These are phyloP conservation scores for Aristolochia fimbriata DNA, from an alignment of 164 flowering plant species.

Conservation along the genomic window DNA sequence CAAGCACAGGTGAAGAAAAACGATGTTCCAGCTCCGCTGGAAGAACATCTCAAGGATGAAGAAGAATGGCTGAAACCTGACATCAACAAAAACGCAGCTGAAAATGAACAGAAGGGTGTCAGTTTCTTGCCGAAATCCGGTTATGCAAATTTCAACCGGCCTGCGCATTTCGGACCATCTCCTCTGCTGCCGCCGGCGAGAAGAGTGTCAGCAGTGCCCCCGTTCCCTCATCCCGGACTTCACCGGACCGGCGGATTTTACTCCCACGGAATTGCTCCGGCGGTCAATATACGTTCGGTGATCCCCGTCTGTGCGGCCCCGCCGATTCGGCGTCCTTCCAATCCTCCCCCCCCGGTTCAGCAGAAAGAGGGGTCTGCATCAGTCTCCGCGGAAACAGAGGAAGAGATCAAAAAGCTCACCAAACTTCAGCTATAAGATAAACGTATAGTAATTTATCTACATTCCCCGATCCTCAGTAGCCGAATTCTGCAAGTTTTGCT, in stretches of 20 bases:
- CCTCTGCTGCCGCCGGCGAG: neutral
- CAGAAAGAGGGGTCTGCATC: conserved; percentile 8
- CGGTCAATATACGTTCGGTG: conserved; percentile 43
- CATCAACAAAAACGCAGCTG: conserved; percentile 7
- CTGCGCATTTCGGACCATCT: conserved; percentile 7
- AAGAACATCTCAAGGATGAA: conserved; percentile 27
- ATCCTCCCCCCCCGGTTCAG: conserved; percentile 7
- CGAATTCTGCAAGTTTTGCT: conserved; percentile 6
- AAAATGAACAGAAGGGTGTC: conserved; percentile 6
- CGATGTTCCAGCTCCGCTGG: conserved; percentile 15
- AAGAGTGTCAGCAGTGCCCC: conserved; percentile 3
- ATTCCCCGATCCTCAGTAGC: neutral
- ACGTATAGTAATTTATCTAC: neutral
- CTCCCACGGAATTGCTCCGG: conserved; percentile 28
- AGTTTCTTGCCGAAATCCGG: conserved; percentile 1
- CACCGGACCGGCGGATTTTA: conserved; percentile 5
- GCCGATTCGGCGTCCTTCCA: conserved; percentile 15
- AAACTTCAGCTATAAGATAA: conserved; percentile 4
- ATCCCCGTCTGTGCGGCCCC: conserved; percentile 46
- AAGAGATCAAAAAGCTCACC: conserved; percentile 7
- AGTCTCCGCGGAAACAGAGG: conserved; percentile 3
- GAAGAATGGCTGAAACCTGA: conserved; percentile 26
- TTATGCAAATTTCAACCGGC: conserved; percentile 5
- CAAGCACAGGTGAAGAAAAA: conserved; percentile 11
- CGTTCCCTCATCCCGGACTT: conserved; percentile 7